Evolutionary conservation across 495 filamentous ascomycete species (phyloP), one percentile per base, ranked within the genome.

Genomic region (Aspergillus sclerotioniger): DNA sequence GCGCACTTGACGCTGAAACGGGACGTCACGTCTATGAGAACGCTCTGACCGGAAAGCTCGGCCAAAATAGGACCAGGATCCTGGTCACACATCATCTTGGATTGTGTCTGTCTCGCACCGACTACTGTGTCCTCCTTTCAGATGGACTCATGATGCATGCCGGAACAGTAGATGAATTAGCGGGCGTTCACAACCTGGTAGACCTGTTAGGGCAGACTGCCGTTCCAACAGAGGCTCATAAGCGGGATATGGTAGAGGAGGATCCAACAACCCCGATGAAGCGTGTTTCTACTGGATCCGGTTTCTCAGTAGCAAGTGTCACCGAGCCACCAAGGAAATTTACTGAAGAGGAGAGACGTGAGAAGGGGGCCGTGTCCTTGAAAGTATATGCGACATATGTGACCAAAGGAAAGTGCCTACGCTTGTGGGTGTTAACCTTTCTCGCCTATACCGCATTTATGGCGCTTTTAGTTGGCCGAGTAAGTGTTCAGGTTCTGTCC

Each of bases 51-150:
- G 89, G 89, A 2, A 80, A 85, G 31, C 67, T 92, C 2, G 84
- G 84, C 33, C 58, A 71, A n/a, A 84, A 83, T 1, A 76, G 89
- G 37, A 92, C 89, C 3, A 76, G 89, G 37, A 89, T 92, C 45
- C 67, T 92, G 15, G 89, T 89, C 8, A 92, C 89, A 3, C 89
- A 92, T 65, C 89, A 92, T 58, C 81, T 90, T 19, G 82, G 82
- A n/a, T 75, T 92, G 8, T 87, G 85, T 62, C 76, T 87, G 37
- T 78, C 87, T 3, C 81, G 81, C 64, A 84, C 89, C 5, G 84
- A 85, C 58, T 92, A 88, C 52, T 76, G 85, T 8, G 84, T 91
- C 7, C 78, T 85, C 32, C 78, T 92, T 0, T 82, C 80, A 8
- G 79, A 89, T 53, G 89, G 89, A 6, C 76, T 75, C 15, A 78